These are phyloP conservation scores for Lantana camara DNA, from an alignment of 257 asterid genomes.

Conservation along the genomic window DNA sequence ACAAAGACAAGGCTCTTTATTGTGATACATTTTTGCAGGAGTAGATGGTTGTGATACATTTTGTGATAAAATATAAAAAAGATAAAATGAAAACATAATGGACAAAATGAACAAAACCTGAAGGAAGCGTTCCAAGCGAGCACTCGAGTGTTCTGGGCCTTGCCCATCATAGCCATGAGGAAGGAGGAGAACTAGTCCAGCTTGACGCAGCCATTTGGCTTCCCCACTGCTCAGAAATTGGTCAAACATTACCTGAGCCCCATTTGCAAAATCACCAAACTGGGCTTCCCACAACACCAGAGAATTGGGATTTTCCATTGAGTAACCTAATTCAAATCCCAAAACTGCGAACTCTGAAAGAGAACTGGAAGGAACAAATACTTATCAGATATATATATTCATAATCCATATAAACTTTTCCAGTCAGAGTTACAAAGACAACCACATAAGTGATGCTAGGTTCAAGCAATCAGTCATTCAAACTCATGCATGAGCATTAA, in stretches of 20 bases:
- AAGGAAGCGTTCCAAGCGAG: slow-evolving; percentile 91
- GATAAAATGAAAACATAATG: too few relatives aligned
- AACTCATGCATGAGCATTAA: too few relatives aligned
- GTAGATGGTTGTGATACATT: too few relatives aligned
- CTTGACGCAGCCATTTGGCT: slow-evolving; percentile 96
- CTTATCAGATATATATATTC: slow-evolving; percentile 25
- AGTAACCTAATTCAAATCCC: slow-evolving; percentile 94
- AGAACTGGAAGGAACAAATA: slow-evolving; percentile 55
- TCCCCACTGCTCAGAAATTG: slow-evolving; percentile 96
- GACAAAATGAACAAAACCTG: slow-evolving; percentile 51
- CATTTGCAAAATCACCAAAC: slow-evolving; percentile 91
- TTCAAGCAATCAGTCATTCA: slow-evolving; percentile 10
- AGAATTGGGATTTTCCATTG: slow-evolving; percentile 97
- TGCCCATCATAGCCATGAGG: slow-evolving; percentile 99
- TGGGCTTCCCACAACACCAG: slow-evolving; percentile 98
- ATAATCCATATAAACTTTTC: slow-evolving; percentile 4
- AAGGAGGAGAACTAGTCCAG: slow-evolving; percentile 80
- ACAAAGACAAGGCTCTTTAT: not conserved
- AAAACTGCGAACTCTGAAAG: slow-evolving; percentile 93
- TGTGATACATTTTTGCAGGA: not conserved
- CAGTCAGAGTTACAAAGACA: not conserved
- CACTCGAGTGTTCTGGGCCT: slow-evolving; percentile 99
- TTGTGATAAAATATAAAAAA: too few relatives aligned
- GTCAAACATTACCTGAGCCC: slow-evolving; percentile 94
- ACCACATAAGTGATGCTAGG: not conserved